phyloP scores from a whole-genome alignment of 164 flowering plant genomes.

The Macadamia tetraphylla region DNA sequence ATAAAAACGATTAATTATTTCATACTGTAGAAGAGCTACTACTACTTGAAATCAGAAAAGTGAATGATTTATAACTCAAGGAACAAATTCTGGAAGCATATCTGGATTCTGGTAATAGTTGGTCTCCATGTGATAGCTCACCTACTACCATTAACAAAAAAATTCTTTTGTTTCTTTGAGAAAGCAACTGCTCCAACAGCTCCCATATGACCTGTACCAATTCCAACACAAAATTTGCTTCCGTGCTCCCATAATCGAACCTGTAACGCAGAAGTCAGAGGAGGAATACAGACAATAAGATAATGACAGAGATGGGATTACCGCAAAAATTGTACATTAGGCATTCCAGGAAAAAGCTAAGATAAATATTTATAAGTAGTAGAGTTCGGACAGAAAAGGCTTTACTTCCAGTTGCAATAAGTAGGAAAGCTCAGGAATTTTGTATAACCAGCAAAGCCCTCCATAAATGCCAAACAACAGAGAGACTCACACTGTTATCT shows the following conservation, averaged over 20 bases:
- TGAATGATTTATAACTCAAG: not conserved
- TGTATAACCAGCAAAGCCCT: not conserved
- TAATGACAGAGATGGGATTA: not conserved
- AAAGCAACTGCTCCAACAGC: slow-evolving; percentile 92
- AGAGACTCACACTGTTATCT: slow-evolving; percentile 69
- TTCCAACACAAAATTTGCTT: slow-evolving; percentile 59
- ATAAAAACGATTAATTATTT: not conserved
- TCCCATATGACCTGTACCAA: slow-evolving; percentile 75
- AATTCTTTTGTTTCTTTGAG: slow-evolving; percentile 58
- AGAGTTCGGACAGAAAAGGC: no score
- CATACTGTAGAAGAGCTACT: not conserved
- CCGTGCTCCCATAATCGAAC: slow-evolving; percentile 86
- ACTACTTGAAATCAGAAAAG: not conserved
- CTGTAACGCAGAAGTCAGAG: slow-evolving; percentile 25
- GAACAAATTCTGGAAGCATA: not conserved
- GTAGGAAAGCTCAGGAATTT: no score
- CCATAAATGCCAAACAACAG: not conserved
- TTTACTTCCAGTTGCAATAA: no score
- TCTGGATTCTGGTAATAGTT: not conserved
- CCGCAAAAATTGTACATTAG: not conserved
- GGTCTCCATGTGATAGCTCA: slow-evolving; percentile 17
- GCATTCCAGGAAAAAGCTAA: not conserved
- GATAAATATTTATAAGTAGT: not conserved
- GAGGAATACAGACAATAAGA: not conserved
- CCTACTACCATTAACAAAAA: slow-evolving; percentile 92